phyloP scores from a whole-genome alignment of 2,329 filamentous ascomycete species.

The Orbilia quercus region DNA sequence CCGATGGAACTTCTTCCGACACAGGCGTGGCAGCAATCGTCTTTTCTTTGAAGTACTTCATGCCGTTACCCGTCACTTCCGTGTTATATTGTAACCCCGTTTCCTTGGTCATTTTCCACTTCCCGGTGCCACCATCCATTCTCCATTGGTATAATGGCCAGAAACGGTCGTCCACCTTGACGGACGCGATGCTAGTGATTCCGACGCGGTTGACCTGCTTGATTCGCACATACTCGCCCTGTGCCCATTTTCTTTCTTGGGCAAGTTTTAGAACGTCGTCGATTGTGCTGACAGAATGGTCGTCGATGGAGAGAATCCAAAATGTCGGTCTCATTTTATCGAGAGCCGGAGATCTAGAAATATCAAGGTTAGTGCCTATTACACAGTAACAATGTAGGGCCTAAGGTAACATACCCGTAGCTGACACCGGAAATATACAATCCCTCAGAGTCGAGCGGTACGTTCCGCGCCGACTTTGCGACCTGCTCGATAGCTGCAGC shows the following conservation, averaged over 20 bases:
- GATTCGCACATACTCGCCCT: slow-evolving; percentile 60
- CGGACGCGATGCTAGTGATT: slow-evolving; percentile 59
- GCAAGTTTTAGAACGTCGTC: slow-evolving; percentile 59
- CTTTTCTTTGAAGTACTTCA: slow-evolving; percentile 42
- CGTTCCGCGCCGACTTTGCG: slow-evolving; percentile 57
- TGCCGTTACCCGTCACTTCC: slow-evolving; percentile 35
- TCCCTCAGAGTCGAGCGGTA: slow-evolving; percentile 58
- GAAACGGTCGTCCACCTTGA: slow-evolving; percentile 60
- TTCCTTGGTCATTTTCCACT: slow-evolving; percentile 55
- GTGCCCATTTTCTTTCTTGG: slow-evolving; percentile 59
- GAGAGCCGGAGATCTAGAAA: slow-evolving; percentile 58
- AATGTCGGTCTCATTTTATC: slow-evolving; percentile 61
- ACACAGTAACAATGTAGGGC: background rate
- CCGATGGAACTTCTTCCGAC: background rate
- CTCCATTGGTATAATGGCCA: slow-evolving; percentile 58
- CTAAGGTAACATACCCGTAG: slow-evolving; percentile 40
- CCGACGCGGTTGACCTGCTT: slow-evolving; percentile 60
- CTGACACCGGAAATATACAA: slow-evolving; percentile 57
- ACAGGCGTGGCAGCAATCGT: background rate
- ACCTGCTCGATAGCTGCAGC: slow-evolving; percentile 60
- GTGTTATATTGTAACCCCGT: slow-evolving; percentile 44
- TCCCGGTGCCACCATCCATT: slow-evolving; percentile 43
- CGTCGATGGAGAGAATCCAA: slow-evolving; percentile 60
- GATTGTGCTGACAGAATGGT: slow-evolving; percentile 57
- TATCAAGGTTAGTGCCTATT: slow-evolving; percentile 1